phyloP scores from a whole-genome alignment of 2,329 filamentous ascomycete species.

The Pyricularia pennisetigena region DNA sequence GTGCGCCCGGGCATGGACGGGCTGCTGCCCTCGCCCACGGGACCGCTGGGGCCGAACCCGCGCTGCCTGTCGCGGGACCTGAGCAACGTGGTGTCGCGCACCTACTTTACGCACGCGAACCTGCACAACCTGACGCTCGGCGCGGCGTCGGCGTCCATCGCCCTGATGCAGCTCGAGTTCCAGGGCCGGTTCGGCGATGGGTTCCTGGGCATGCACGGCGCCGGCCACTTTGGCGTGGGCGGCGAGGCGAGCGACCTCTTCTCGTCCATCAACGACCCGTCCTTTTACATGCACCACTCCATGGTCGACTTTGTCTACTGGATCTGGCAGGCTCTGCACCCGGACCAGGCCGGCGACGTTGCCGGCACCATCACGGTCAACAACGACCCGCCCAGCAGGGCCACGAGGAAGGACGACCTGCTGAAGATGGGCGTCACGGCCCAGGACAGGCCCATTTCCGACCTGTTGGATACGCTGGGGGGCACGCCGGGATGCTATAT shows the following conservation, averaged over 20 bases:
- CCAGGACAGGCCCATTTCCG: neutral
- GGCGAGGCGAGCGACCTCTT: slow-evolving; percentile 24
- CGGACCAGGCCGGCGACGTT: slow-evolving; percentile 5
- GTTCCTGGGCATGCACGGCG: slow-evolving; percentile 18
- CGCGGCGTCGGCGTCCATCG: slow-evolving; percentile 6
- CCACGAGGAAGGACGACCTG: slow-evolving; percentile 15
- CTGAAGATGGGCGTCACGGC: slow-evolving; percentile 13
- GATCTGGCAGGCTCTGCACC: slow-evolving; percentile 25
- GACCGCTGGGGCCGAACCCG: slow-evolving; percentile 21
- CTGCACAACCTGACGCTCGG: slow-evolving; percentile 12
- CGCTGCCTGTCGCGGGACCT: slow-evolving; percentile 24
- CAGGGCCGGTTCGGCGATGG: slow-evolving; percentile 12
- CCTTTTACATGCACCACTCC: slow-evolving; percentile 24
- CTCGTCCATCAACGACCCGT: slow-evolving; percentile 21
- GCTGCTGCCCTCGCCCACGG: slow-evolving; percentile 18
- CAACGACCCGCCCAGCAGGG: slow-evolving; percentile 9
- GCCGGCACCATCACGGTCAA: slow-evolving; percentile 1
- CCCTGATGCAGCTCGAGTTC: slow-evolving; percentile 16
- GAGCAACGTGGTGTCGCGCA: slow-evolving; percentile 9
- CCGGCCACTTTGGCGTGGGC: slow-evolving; percentile 23
- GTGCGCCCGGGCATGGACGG: slow-evolving; percentile 13
- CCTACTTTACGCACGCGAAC: slow-evolving; percentile 12
- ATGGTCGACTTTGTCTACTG: slow-evolving; percentile 22
- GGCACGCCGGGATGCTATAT: neutral
- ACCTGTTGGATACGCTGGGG: neutral